These are phyloP conservation scores for Serpula lacrymans DNA, from an alignment of 768 basidiomycete species.

Conservation along the genomic window DNA sequence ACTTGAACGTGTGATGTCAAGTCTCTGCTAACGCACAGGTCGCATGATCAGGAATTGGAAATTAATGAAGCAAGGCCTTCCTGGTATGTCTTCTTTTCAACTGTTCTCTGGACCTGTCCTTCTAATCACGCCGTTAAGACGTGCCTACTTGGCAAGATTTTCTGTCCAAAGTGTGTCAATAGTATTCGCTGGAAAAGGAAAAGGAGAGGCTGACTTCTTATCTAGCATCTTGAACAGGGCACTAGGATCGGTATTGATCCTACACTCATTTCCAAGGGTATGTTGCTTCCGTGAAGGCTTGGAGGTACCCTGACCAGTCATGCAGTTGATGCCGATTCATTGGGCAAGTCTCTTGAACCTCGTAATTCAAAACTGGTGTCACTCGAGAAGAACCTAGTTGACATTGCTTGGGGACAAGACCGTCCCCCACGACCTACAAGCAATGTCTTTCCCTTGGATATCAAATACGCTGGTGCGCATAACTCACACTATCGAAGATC, in stretches of 20 bases:
- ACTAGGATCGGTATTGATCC: constrained; percentile 83
- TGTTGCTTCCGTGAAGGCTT: constrained; percentile 9
- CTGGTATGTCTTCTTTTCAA: constrained; percentile 43
- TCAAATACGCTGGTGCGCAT: constrained; percentile 65
- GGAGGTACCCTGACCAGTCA: not conserved
- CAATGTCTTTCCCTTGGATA: constrained; percentile 61
- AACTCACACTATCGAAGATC: not conserved
- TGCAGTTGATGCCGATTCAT: constrained; percentile 61
- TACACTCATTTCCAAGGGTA: constrained; percentile 65
- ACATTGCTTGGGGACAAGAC: constrained; percentile 66
- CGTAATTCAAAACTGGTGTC: constrained; percentile 64
- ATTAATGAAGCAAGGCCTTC: constrained; percentile 88
- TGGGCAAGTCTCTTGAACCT: constrained; percentile 53
- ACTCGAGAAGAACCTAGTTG: constrained; percentile 70
- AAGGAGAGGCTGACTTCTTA: constrained; percentile 3
- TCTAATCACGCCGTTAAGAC: too few species aligned
- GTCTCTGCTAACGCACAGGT: not conserved
- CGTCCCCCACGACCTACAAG: constrained; percentile 70
- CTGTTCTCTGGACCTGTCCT: not conserved
- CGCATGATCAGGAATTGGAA: constrained; percentile 70
- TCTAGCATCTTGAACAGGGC: constrained; percentile 56
- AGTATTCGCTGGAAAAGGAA: not conserved
- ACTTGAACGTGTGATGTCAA: constrained; percentile 1
- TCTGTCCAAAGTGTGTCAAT: constrained; percentile 54
- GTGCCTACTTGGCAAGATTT: constrained; percentile 92